These are phyloP conservation scores for Naganishia liquefaciens DNA, from an alignment of 1,284 basidiomycete species.

Conservation along the genomic window DNA sequence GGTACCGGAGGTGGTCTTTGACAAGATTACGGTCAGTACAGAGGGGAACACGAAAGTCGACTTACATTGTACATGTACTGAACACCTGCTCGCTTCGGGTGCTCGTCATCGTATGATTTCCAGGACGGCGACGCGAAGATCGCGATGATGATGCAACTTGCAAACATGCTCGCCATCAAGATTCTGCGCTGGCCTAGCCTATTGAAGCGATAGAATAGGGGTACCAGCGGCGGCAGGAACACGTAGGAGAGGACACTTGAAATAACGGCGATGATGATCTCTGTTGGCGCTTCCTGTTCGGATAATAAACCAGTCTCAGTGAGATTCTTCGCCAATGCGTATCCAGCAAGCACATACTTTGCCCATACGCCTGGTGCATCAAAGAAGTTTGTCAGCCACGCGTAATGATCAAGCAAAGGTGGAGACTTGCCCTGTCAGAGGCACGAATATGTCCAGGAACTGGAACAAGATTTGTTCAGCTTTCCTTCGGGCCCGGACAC, in stretches of 20 bases:
- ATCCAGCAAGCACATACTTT: conserved; percentile 43
- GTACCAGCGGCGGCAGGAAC: conserved; percentile 62
- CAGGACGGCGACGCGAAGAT: conserved; percentile 64
- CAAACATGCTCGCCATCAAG: conserved; percentile 58
- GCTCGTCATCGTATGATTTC: conserved; percentile 74
- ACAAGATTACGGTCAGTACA: conserved; percentile 2
- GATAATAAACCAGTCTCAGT: not conserved
- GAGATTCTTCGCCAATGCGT: not conserved
- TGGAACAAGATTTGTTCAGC: conserved; percentile 2
- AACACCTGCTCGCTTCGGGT: conserved; percentile 85
- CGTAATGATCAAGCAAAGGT: not conserved
- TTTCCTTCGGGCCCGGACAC: not conserved
- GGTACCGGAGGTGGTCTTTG: conserved; percentile 68
- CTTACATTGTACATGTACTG: conserved; percentile 84
- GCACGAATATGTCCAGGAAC: conserved; percentile 81
- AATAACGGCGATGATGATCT: conserved; percentile 83
- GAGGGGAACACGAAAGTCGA: conserved; percentile 25
- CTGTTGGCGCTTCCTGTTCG: conserved; percentile 68
- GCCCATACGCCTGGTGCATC: conserved; percentile 62
- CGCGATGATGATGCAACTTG: conserved; percentile 59
- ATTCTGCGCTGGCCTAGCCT: conserved; percentile 57
- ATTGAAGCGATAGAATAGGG: conserved; percentile 72
- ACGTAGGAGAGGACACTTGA: conserved; percentile 63
- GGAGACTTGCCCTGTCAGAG: conserved; percentile 62
- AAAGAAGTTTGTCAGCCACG: conserved; percentile 5